Conservation (phyloP, 2,329 filamentous ascomycete species). For the Blastomyces parvus region DNA sequence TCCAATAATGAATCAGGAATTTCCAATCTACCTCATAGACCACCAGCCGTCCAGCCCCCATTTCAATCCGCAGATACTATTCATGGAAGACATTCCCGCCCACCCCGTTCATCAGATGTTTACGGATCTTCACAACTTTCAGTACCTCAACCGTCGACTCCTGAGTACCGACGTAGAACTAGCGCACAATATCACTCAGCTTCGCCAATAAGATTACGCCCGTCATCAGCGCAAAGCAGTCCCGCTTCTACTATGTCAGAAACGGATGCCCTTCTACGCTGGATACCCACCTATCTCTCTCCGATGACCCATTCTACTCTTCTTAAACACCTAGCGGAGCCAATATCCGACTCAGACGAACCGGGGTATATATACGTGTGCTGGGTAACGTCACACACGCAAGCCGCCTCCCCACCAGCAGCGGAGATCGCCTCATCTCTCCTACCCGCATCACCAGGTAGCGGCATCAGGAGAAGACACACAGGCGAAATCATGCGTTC, state of each 20-base stretch:
- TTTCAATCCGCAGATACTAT: slow-evolving; percentile 1
- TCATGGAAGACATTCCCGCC: background rate
- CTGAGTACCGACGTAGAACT: slow-evolving; percentile 5
- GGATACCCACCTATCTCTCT: slow-evolving; percentile 60
- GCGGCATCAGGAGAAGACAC: slow-evolving; percentile 23
- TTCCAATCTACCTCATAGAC: background rate
- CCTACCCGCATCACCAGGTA: slow-evolving; percentile 39
- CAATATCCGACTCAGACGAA: slow-evolving; percentile 63
- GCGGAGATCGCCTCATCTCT: slow-evolving; percentile 50
- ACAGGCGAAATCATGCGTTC: slow-evolving; percentile 31
- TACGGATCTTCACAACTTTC: background rate
- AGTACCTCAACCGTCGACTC: background rate
- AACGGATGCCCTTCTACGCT: slow-evolving; percentile 45
- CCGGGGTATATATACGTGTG: slow-evolving; percentile 98
- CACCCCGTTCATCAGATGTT: background rate
- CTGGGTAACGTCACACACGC: slow-evolving; percentile 69
- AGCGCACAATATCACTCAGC: slow-evolving; percentile 2
- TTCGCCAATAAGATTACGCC: slow-evolving; percentile 9
- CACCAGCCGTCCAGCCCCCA: background rate
- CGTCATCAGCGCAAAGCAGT: slow-evolving; percentile 16
- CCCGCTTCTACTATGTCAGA: slow-evolving; percentile 25
- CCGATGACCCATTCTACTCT: slow-evolving; percentile 61
- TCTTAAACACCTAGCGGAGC: slow-evolving; percentile 67
- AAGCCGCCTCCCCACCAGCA: slow-evolving; percentile 25
- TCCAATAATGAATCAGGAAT: slow-evolving; percentile 1